phyloP scores from a whole-genome alignment of 768 basidiomycete species.

The Glaciozyma martinii region DNA sequence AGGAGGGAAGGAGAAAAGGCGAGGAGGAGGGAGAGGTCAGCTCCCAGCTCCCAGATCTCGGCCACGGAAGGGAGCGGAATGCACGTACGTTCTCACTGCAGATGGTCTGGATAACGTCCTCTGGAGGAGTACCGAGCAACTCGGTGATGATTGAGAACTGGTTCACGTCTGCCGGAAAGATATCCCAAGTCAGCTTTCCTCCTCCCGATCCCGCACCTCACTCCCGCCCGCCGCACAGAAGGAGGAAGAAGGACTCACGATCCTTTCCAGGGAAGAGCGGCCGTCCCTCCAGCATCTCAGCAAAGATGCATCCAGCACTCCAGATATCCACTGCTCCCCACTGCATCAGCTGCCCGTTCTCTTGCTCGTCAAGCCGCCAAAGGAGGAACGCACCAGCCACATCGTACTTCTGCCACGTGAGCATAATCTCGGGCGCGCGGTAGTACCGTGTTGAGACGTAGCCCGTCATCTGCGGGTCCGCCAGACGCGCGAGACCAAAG shows the following conservation, averaged over 20 bases:
- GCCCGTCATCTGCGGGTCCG: slow-evolving; percentile 99
- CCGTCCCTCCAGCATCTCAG: slow-evolving; percentile 98
- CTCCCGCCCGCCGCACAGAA: neutral
- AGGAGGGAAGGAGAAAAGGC: neutral
- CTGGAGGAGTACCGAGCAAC: slow-evolving; percentile 91
- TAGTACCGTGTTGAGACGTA: slow-evolving; percentile 99
- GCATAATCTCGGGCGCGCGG: slow-evolving; percentile 98
- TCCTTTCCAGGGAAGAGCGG: slow-evolving; percentile 99
- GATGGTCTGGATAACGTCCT: slow-evolving; percentile 99
- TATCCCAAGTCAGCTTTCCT: neutral
- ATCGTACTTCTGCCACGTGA: slow-evolving; percentile 99
- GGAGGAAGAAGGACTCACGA: slow-evolving; percentile 55
- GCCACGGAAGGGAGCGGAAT: neutral
- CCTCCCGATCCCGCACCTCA: neutral
- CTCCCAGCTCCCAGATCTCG: neutral
- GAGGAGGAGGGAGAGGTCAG: neutral
- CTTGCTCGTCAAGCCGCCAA: neutral
- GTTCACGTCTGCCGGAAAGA: slow-evolving; percentile 67
- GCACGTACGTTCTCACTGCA: slow-evolving; percentile 83
- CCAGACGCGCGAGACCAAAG: slow-evolving; percentile 95
- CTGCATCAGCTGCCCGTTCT: neutral
- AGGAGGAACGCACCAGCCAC: slow-evolving; percentile 53
- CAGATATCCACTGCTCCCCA: slow-evolving; percentile 74
- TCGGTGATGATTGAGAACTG: slow-evolving; percentile 99
- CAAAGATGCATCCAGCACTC: slow-evolving; percentile 99